These are phyloP conservation scores for Plantago major DNA, from an alignment of 257 asterid species.

Conservation along the genomic window DNA sequence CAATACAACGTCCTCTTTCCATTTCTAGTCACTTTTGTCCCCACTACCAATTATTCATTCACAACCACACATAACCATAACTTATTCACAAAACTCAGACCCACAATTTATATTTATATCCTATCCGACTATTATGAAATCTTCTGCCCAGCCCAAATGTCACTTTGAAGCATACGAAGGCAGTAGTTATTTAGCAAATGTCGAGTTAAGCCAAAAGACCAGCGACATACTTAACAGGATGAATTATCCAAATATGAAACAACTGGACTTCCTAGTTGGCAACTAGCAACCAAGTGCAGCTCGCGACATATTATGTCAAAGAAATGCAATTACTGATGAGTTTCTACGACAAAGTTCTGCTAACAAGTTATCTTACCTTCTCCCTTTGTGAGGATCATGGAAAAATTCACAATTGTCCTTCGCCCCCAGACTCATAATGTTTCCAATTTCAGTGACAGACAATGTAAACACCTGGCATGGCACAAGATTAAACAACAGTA, in stretches of 20 bases:
- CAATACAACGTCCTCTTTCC: too few species aligned
- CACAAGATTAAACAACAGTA: slow-evolving; percentile 20
- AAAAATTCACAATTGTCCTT: slow-evolving; percentile 91
- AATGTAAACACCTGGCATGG: slow-evolving; percentile 72
- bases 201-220: neutral
- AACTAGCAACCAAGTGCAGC: neutral
- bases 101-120: too few species aligned
- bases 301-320: neutral
- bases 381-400: slow-evolving; percentile 88
- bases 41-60: too few species aligned
- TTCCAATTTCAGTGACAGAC: slow-evolving; percentile 78
- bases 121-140: too few species aligned
- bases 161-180: too few species aligned
- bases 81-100: too few species aligned
- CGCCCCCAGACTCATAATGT: slow-evolving; percentile 75
- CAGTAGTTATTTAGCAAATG: too few species aligned
- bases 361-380: slow-evolving; percentile 41
- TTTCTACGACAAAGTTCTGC: slow-evolving; percentile 8
- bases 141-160: too few species aligned
- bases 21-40: too few species aligned
- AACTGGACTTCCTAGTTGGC: neutral
- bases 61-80: too few species aligned
- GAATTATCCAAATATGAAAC: neutral
- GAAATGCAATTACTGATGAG: slow-evolving; percentile 11
- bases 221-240: neutral